Base-by-base conservation (phyloP, 306 rosid genomes). In the Alnus glutinosa region DNA sequence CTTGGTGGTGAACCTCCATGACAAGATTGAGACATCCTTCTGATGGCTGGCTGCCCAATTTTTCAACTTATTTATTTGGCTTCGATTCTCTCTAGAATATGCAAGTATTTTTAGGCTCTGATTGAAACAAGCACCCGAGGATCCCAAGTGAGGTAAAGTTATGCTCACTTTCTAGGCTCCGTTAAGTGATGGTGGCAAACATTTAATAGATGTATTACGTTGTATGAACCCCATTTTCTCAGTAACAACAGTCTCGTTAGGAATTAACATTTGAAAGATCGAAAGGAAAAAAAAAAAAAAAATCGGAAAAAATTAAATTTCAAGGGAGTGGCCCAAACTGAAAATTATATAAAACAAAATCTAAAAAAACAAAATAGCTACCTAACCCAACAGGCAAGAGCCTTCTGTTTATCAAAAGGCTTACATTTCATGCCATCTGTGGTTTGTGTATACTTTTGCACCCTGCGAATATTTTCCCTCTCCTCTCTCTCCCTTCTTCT, bases 1-100 rank as follows among this genome's bases (percentile, higher is more conserved):
- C 81, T 85, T 95, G 89, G 98, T 95, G 81, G 97, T 95, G 77
- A 92, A 87, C 82, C 95, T 95, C 82, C 98, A 95, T 72, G 96
- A 95, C 82, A 95, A 92, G 93, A 83, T 92, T 28, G 23, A 59
- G 66, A 58, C 97, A 73, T 87, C 97, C 19, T 86, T 91, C 81
- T 85, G 61, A 70, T 85, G 87, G 87, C 28, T 23, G 28, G 28
- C 77, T 54, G 81, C 88, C 30, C 37, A 63, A 64, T 76, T 64
- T 75, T 42, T 80, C 66, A 34, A 71, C 80, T 77, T 66, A 67
- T 86, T 76, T 59, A 73, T 81, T 37, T 9, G 18, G 42, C 73
- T 64, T 66, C 10, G 37, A 47, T 80, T 72, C 79, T 15, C 15
- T 69, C 75, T 5, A 49, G 52, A 67, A 58, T 71, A 75, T 74